These are phyloP conservation scores for Apiospora koreana DNA, from an alignment of 2,329 filamentous ascomycete genomes.

Conservation along the genomic window DNA sequence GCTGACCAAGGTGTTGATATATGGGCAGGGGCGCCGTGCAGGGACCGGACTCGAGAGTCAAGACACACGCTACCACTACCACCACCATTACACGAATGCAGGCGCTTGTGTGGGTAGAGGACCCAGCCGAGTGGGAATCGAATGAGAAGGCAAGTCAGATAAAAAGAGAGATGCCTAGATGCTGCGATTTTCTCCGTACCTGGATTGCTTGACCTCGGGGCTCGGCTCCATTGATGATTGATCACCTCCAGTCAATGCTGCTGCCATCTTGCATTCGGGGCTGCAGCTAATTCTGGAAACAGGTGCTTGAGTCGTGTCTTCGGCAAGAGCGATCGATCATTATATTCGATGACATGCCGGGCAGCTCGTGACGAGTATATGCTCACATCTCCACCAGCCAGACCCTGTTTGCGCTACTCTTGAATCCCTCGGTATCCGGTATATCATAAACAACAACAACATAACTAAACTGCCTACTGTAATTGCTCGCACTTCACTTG, in stretches of 20 bases:
- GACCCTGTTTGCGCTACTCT: not conserved
- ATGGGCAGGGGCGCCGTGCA: not conserved
- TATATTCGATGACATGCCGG: not conserved
- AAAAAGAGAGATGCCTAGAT: not conserved
- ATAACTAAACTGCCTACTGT: too few relatives aligned
- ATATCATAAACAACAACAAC: not conserved
- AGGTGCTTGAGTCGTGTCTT: not conserved
- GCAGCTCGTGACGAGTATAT: conserved; percentile 1
- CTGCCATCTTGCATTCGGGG: not conserved
- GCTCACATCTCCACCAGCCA: not conserved
- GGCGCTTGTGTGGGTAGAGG: not conserved
- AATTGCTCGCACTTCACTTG: too few relatives aligned
- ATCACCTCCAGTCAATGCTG: not conserved
- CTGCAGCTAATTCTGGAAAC: not conserved
- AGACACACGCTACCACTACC: not conserved
- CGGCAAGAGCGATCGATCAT: not conserved
- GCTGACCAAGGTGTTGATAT: not conserved
- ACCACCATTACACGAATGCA: not conserved
- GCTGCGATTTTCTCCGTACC: conserved; percentile 3
- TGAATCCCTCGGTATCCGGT: not conserved
- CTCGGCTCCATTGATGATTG: not conserved
- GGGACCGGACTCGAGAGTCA: conserved; percentile 1
- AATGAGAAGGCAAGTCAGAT: not conserved
- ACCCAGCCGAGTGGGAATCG: not conserved
- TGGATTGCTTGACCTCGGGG: conserved; percentile 4